Evolutionary conservation across 345 rosid genomes (phyloP).

Genomic region (Populus pruinosa): DNA sequence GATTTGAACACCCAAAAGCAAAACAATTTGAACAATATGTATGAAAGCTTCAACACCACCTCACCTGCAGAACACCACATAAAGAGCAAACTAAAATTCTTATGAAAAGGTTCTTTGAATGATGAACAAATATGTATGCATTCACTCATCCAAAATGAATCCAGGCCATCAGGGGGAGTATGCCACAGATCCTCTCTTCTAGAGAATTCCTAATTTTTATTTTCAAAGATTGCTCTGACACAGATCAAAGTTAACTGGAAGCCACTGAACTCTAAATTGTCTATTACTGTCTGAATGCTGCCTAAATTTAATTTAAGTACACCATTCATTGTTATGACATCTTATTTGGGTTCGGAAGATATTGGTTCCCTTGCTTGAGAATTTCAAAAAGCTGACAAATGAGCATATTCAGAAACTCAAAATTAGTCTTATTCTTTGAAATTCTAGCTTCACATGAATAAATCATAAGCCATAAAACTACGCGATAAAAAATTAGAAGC

Average conservation of each 20-base stretch:
- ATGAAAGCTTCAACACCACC: not conserved
- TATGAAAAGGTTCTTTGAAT: not conserved
- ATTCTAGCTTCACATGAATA: not conserved
- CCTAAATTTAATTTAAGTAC: not conserved
- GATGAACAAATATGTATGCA: not conserved
- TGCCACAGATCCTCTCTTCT: not conserved
- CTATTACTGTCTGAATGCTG: not conserved
- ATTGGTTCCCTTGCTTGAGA: not conserved
- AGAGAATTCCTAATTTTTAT: not conserved
- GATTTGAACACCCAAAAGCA: not conserved
- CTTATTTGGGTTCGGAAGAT: not conserved
- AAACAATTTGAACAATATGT: not conserved
- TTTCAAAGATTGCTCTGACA: not conserved
- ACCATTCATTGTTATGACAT: not conserved
- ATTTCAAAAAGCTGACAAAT: not conserved
- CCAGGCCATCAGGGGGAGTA: not conserved
- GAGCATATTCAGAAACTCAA: not conserved
- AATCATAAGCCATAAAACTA: not conserved
- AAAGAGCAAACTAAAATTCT: not conserved
- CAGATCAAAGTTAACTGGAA: not conserved
- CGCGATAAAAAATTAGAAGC: not conserved
- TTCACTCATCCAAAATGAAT: not conserved
- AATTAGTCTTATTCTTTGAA: not conserved
- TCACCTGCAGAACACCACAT: not conserved
- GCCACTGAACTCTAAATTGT: not conserved